A percentile compares a stretch with the other conserved stretches of the same genome.
These are phyloP conservation scores for Brassica nigra DNA, from an alignment of 345 rosid species.

Conservation along the genomic window DNA sequence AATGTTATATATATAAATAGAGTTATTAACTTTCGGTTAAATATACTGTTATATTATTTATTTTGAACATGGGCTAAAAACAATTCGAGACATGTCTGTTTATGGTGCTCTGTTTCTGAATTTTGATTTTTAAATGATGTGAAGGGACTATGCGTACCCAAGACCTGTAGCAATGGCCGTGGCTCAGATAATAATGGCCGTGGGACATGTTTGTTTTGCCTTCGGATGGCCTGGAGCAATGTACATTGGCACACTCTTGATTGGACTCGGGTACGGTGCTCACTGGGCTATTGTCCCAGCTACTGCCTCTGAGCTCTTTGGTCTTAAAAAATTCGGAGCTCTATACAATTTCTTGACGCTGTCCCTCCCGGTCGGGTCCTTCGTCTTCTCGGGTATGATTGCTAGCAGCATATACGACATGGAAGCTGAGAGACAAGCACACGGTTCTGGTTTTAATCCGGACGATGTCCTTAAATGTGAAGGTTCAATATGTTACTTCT, in stretches of 20 bases:
- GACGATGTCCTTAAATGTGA: constrained; percentile 70
- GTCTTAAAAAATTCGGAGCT: constrained; percentile 90
- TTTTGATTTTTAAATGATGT: constrained; percentile 12
- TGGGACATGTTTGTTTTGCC: constrained; percentile 87
- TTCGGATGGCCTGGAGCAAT: constrained; percentile 94
- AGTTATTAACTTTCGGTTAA: too few relatives aligned
- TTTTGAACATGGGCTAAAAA: neutral
- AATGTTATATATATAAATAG: too few relatives aligned
- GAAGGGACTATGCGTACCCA: constrained; percentile 89
- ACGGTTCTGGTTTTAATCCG: constrained; percentile 32
- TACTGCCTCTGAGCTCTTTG: constrained; percentile 93
- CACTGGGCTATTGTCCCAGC: constrained; percentile 99
- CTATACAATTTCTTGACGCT: constrained; percentile 93
- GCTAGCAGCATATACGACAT: constrained; percentile 87
- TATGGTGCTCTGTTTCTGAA: constrained; percentile 8
- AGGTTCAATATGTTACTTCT: constrained; percentile 88
- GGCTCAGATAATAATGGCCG: constrained; percentile 83
- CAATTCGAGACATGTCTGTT: neutral
- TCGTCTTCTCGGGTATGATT: constrained; percentile 84
- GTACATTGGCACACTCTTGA: constrained; percentile 84
- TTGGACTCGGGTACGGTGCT: constrained; percentile 93
- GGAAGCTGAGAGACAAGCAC: constrained; percentile 88
- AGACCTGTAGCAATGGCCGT: constrained; percentile 80
- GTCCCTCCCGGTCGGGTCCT: constrained; percentile 94
- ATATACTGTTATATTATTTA: too few relatives aligned